phyloP scores from a whole-genome alignment of 148 eudicot genomes.

The Rhododendron mucronatum region DNA sequence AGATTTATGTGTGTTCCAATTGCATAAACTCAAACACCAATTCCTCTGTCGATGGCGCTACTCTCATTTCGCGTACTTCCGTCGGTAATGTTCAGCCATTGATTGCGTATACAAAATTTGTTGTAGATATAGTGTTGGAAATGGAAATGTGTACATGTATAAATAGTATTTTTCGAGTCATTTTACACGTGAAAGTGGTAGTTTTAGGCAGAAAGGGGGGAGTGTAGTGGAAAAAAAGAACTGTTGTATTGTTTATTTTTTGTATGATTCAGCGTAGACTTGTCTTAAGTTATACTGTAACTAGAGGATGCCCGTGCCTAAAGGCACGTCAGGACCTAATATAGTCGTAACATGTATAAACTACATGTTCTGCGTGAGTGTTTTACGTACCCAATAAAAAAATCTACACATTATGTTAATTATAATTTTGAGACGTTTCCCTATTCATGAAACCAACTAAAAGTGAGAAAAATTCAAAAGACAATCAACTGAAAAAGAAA shows the following conservation, averaged over 20 bases:
- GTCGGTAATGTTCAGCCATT: not conserved
- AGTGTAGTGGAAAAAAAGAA: not conserved
- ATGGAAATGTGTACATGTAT: not conserved
- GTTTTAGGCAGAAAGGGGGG: not conserved
- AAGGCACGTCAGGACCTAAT: no score
- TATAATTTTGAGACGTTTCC: no score
- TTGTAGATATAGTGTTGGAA: slow-evolving; percentile 1
- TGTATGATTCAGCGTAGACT: not conserved
- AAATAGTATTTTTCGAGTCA: not conserved
- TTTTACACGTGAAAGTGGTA: not conserved
- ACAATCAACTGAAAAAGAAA: no score
- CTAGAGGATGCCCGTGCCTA: no score
- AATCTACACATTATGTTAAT: no score
- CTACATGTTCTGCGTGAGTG: no score
- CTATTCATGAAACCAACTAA: no score
- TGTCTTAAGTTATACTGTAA: not conserved
- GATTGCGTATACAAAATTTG: not conserved
- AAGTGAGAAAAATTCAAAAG: no score
- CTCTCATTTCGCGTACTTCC: not conserved
- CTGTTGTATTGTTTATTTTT: not conserved
- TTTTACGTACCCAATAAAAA: no score
- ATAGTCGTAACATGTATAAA: no score
- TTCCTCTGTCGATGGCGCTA: not conserved
- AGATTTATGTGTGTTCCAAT: not conserved
- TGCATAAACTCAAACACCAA: not conserved